Base-by-base conservation (phyloP, 202 grass and related monocot species). In the Dendrocalamus latiflorus region DNA sequence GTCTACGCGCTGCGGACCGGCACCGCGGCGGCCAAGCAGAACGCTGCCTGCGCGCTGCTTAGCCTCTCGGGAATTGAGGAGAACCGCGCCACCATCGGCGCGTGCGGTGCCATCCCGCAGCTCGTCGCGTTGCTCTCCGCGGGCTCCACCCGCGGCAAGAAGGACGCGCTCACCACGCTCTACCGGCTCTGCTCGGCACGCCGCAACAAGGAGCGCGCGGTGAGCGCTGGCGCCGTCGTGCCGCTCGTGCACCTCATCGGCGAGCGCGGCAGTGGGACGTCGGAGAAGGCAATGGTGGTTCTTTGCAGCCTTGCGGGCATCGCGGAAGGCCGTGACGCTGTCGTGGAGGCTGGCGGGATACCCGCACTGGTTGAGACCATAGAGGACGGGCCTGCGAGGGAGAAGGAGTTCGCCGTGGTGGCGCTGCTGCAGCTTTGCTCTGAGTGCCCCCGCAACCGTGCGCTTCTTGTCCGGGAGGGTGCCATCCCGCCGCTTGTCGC, bases 271-370 rank as follows among this genome's bases (percentile, higher is more conserved):
- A 88, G 85, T 1, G 95, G 93, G 0, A 93, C 90, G 41, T 89
- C 91, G 15, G 95, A 98, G 91, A 98, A 98, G 77, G 95, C 95
- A 6, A 95, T 98, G 93, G 95, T 98, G 83, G 95, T 98, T 1
- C 91, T 98, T 1, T 91, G 82, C 0, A 93, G 86, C 85, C 89
- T 98, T 1, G 93, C 93, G 0, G 83, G 82, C 76, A 88, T 98
- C 16, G 57, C 84, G 0, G 91, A 98, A 28, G 95, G 95, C 9
- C 90, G 85, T 10, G 95, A 90, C 6, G 95, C 95, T 1, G 82
- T 95, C 47, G 93, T 95, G 39, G 95, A 93, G 18, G 93, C 86
- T 14, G 95, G 91, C 3, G 95, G 91, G 17, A 95, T 98, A 60
- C 65, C 89, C 9, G 89, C 89, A 10, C 79, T 98, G 9, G 95